Conservation (phyloP, 2,329 filamentous ascomycete species). For the Ophiostoma perfectum region DNA sequence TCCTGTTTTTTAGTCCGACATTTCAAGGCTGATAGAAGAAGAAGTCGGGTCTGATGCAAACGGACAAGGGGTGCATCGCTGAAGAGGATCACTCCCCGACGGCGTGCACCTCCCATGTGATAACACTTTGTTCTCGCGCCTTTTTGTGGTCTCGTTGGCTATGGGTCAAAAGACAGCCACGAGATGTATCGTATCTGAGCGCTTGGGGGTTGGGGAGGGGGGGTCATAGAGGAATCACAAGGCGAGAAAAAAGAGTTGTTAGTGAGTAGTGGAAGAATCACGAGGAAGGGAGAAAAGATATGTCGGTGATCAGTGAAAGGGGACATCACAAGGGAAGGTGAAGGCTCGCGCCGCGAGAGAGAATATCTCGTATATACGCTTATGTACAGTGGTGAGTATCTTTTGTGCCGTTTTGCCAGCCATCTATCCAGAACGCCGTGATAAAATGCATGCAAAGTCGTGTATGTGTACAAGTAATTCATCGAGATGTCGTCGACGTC, state of each 20-base stretch:
- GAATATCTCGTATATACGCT: neutral
- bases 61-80: conserved; percentile 38
- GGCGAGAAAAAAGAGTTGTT: no score
- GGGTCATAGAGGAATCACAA: neutral
- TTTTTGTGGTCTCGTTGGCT: conserved; percentile 54
- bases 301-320: neutral
- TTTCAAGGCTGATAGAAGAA: conserved; percentile 48
- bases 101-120: conserved; percentile 7
- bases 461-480: neutral
- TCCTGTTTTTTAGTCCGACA: conserved; percentile 60
- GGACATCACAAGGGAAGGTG: neutral
- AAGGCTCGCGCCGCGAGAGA: no score
- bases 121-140: conserved; percentile 51
- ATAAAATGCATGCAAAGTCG: neutral
- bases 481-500: neutral
- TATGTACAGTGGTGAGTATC: conserved; percentile 20
- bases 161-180: conserved; percentile 41
- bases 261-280: neutral
- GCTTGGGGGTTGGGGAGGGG: conserved; percentile 31
- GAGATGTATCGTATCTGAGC: conserved; percentile 63
- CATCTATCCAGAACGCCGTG: conserved; percentile 20
- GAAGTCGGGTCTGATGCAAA: conserved; percentile 59
- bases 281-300: neutral
- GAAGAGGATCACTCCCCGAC: neutral
- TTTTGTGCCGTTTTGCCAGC: conserved; percentile 12